A percentile compares a stretch with the other conserved stretches of the same genome.
Evolutionary conservation across 2,329 filamentous ascomycete genomes (phyloP).

Genomic region (Clarireedia paspali): DNA sequence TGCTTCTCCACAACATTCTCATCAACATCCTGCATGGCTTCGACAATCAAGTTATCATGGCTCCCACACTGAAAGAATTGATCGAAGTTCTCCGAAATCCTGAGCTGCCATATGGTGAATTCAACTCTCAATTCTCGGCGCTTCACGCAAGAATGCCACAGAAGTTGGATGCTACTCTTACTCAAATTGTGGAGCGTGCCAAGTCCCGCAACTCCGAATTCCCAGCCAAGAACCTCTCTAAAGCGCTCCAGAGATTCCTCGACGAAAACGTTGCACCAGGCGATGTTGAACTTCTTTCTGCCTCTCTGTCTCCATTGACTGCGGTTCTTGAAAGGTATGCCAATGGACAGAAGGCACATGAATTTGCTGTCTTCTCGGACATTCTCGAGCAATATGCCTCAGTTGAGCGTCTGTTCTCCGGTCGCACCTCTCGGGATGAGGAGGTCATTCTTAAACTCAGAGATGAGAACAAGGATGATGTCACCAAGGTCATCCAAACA

Average conservation of each 20-base stretch:
- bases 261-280: constrained; percentile 71
- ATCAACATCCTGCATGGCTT: constrained; percentile 86
- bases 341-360: constrained; percentile 85
- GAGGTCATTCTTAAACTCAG: constrained; percentile 88
- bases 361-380: constrained; percentile 72
- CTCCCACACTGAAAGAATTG: constrained; percentile 73
- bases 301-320: constrained; percentile 66
- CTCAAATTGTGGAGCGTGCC: constrained; percentile 78
- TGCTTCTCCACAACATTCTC: constrained; percentile 68
- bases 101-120: constrained; percentile 92
- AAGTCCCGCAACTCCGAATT: constrained; percentile 76
- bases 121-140: constrained; percentile 90
- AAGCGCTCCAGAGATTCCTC: constrained; percentile 79
- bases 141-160: constrained; percentile 96
- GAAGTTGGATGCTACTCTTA: constrained; percentile 77
- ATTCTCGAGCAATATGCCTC: constrained; percentile 77
- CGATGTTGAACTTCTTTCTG: constrained; percentile 67
- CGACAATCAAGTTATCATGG: constrained; percentile 97
- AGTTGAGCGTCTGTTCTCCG: constrained; percentile 82
- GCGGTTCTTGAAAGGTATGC: constrained; percentile 72
- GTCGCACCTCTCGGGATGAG: constrained; percentile 78
- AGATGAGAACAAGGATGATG: constrained; percentile 94
- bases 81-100: constrained; percentile 84
- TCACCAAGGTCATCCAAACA: constrained; percentile 73
- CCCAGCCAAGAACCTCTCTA: constrained; percentile 78